phyloP scores from a whole-genome alignment of 371 early-diverging fungal genomes.

The Syncephalis fuscata region DNA sequence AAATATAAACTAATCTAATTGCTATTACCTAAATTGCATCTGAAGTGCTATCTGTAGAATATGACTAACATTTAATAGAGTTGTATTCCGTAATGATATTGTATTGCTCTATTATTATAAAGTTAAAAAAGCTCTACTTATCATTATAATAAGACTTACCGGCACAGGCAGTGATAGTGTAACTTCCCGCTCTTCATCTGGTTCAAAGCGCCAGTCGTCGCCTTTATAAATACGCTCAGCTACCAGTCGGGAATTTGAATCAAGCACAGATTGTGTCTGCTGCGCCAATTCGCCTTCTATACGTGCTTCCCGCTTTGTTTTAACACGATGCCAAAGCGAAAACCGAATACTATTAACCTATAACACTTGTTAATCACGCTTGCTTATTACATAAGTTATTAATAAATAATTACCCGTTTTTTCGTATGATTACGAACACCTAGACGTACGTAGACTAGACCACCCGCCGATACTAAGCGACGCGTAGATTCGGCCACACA shows the following conservation, averaged over 20 bases:
- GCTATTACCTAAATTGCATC: constrained; percentile 9
- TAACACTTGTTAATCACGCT: neutral
- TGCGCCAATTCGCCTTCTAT: neutral
- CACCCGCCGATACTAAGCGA: constrained; percentile 16
- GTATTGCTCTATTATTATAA: neutral
- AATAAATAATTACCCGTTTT: constrained; percentile 8
- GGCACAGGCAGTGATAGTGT: neutral
- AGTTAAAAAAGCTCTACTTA: neutral
- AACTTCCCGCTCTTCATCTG: neutral
- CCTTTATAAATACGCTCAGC: neutral
- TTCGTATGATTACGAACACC: constrained; percentile 14
- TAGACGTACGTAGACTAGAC: constrained; percentile 13
- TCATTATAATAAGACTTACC: neutral
- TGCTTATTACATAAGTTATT: neutral
- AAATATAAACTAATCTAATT: neutral
- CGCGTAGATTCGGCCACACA: constrained; percentile 13
- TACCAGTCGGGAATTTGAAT: neutral
- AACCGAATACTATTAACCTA: constrained; percentile 1
- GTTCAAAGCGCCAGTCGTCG: neutral
- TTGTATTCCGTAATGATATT: constrained; percentile 10
- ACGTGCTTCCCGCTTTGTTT: neutral
- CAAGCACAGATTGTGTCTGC: too few relatives aligned
- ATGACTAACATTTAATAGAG: constrained; percentile 11
- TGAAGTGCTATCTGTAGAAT: constrained; percentile 14
- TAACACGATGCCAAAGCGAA: neutral